phyloP scores from a whole-genome alignment of 192 early-diverging fungal species.

The Neocallimastix lanati region DNA sequence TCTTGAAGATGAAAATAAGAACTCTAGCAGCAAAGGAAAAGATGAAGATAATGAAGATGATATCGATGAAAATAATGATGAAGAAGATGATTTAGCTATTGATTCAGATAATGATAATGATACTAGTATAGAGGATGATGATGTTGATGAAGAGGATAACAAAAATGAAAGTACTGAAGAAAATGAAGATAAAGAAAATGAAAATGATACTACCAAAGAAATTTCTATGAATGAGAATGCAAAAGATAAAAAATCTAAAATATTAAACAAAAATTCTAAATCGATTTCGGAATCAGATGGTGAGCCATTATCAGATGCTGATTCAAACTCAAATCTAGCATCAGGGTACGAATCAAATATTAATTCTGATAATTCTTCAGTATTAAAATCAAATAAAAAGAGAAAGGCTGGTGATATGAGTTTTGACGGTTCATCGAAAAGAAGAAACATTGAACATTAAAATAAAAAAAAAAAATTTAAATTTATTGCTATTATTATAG shows the following conservation, averaged over 20 bases:
- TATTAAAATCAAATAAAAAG: background rate
- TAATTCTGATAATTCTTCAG: background rate
- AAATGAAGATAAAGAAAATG: too few species aligned
- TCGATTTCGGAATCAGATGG: background rate
- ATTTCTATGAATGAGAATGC: too few species aligned
- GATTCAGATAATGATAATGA: background rate
- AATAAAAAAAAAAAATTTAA: too few species aligned
- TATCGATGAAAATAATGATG: background rate
- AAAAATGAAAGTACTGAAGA: background rate
- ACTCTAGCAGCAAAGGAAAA: background rate
- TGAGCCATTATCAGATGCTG: background rate
- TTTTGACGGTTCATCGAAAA: background rate
- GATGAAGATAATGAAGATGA: background rate
- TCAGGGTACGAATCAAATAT: background rate
- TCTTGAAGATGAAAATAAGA: background rate
- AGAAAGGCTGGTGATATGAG: background rate
- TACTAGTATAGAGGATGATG: background rate
- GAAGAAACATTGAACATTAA: background rate
- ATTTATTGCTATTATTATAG: too few species aligned
- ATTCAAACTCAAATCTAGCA: background rate
- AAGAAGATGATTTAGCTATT: background rate
- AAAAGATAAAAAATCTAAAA: too few species aligned
- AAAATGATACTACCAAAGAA: too few species aligned
- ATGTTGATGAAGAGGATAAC: background rate
- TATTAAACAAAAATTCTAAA: too few species aligned